phyloP scores from a whole-genome alignment of 306 rosid genomes.

The Castanea crenata region DNA sequence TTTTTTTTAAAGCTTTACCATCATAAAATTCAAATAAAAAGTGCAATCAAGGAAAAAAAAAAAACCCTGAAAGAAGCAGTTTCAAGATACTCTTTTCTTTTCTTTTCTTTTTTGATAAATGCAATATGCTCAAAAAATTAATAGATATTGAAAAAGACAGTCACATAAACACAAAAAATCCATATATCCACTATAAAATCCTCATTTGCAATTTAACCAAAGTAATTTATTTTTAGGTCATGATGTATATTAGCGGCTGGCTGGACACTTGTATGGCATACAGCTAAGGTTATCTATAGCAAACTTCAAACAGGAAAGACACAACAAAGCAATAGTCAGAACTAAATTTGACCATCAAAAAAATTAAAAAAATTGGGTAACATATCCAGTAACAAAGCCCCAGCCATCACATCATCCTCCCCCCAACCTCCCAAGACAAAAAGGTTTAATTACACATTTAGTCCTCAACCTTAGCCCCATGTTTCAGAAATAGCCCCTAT shows the following conservation, averaged over 20 bases:
- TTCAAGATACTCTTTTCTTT: slow-evolving; percentile 3
- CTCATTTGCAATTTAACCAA: not conserved
- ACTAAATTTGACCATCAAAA: not conserved
- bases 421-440: too few species aligned
- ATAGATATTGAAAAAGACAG: not conserved
- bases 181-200: not conserved
- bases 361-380: not conserved
- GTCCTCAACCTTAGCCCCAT: too few species aligned
- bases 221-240: not conserved
- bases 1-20: not conserved
- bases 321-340: slow-evolving; percentile 8
- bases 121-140: slow-evolving; percentile 6
- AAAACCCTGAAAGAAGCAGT: slow-evolving; percentile 4
- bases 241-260: not conserved
- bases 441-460: too few species aligned
- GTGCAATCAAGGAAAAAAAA: too few species aligned
- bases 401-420: not conserved
- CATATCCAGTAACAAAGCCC: not conserved
- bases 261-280: not conserved
- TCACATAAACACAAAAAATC: not conserved
- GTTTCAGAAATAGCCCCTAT: too few species aligned
- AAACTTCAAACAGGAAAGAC: not conserved
- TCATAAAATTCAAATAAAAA: too few species aligned
- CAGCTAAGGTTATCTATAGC: not conserved
- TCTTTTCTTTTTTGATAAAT: not conserved